Percentiles rank a stretch among this genome's conserved stretches.
Evolutionary conservation across 208 protist species (phyloP).

Genomic region (Crithidia thermophila): DNA sequence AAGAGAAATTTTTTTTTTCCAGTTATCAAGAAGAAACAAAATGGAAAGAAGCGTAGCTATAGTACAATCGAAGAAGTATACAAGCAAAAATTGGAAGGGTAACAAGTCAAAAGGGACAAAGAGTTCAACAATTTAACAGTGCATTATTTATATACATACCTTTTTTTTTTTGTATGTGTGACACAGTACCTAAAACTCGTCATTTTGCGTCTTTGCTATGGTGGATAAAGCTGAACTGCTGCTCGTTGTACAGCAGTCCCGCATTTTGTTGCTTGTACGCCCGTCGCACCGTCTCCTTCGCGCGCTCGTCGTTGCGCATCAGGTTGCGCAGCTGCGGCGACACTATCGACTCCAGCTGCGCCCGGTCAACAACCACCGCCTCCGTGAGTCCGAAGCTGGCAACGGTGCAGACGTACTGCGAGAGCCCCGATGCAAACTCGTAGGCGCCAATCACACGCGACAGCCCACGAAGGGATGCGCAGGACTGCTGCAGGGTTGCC

Average conservation of each 20-base stretch:
- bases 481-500: not conserved
- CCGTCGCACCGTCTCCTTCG: conserved; percentile 49
- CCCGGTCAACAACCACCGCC: conserved; percentile 63
- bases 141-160: not conserved
- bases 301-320: conserved; percentile 44
- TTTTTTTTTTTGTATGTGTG: too few species aligned
- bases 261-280: conserved; percentile 59
- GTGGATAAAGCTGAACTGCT: conserved; percentile 52
- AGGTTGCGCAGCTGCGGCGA: conserved; percentile 50
- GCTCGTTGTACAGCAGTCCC: conserved; percentile 39
- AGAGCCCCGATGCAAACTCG: conserved; percentile 61
- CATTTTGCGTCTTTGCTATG: conserved; percentile 51
- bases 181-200: conserved; percentile 2
- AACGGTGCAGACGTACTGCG: conserved; percentile 73
- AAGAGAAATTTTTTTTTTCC: too few species aligned
- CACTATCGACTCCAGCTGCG: conserved; percentile 53
- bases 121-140: not conserved
- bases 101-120: too few species aligned
- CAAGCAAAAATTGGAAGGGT: conserved; percentile 3
- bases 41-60: too few species aligned
- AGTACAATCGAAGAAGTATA: too few species aligned
- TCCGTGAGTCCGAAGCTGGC: conserved; percentile 81
- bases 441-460: conserved; percentile 77
- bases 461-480: conserved; percentile 17
- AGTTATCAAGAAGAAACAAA: too few species aligned